Base-by-base conservation (phyloP, 345 rosid species). In the Populus ilicifolia region DNA sequence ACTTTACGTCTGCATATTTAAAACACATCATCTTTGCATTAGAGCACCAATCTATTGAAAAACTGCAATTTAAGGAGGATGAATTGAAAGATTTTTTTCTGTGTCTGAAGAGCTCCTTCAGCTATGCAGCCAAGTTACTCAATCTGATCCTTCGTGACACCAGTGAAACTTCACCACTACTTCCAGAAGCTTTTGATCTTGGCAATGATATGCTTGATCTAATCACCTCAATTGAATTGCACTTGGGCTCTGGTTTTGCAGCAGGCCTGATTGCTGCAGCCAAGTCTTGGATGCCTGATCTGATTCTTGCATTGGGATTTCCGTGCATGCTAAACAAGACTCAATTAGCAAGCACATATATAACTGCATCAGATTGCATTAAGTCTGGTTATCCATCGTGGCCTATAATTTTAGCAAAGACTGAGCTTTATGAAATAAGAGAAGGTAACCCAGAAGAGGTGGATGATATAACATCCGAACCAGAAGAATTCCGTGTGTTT, bases 281-380 rank as follows among this genome's bases (percentile, higher is more conserved):
- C 61, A 92, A 83, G 84, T 84, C 91, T 64, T 96, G 99, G 97
- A 80, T 96, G 77, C 96, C 98, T 62, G 99, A 96, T 90, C 74
- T 93, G 84, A 79, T 91, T 85, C 90, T 96, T 76, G 93, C 90
- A 74, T 75, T 96, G 75, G 98, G 92, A 67, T 89, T 86, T 72
- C 75, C 82, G 50, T 80, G 87, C 79, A 73, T 89, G 78, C 81
- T 83, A 27, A 67, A 83, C 62, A 80, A 78, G 67, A 86, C 75
- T 75, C 79, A 80, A 23, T 79, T 30, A 54, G 93, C 86, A 76
- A 78, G 41, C 48, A 41, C 83, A 11, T 79, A 80, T 78, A 52
- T 73, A 68, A 78, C 78, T 38, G 77, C 82, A 78, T 80, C 74
- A 50, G 83, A 86, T 71, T 84, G 77, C 65, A 77, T 90, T 35